phyloP scores from a whole-genome alignment of 2,329 filamentous ascomycete genomes.

The Venturiaceae sp. region DNA sequence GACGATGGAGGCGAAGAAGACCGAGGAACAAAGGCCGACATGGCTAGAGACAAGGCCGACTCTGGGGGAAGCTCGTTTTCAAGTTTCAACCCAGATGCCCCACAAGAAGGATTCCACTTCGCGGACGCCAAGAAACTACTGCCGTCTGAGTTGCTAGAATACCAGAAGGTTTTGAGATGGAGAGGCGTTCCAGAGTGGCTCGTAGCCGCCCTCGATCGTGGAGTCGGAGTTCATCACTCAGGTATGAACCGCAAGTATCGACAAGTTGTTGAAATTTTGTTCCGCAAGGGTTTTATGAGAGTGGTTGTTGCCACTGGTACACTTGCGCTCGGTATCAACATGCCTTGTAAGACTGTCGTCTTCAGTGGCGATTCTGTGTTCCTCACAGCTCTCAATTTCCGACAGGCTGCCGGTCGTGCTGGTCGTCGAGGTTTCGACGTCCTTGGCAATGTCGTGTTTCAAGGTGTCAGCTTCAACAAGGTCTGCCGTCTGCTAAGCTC shows the following conservation, averaged over 20 bases:
- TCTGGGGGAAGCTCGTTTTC: constrained; percentile 37
- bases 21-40: constrained; percentile 45
- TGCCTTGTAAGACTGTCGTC: constrained; percentile 68
- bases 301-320: constrained; percentile 70
- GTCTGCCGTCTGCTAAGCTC: constrained; percentile 63
- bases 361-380: constrained; percentile 66
- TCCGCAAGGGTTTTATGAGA: constrained; percentile 60
- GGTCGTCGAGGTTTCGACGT: constrained; percentile 73
- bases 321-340: constrained; percentile 65
- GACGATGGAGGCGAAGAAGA: constrained; percentile 37
- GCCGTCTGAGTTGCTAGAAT: constrained; percentile 47
- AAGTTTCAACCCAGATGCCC: constrained; percentile 56
- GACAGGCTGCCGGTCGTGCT: constrained; percentile 67
- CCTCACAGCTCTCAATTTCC: constrained; percentile 65
- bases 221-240: constrained; percentile 68
- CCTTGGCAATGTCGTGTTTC: constrained; percentile 73
- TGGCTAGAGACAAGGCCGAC: constrained; percentile 43
- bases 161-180: constrained; percentile 41
- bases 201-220: constrained; percentile 52
- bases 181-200: constrained; percentile 43
- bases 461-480: constrained; percentile 51
- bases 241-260: constrained; percentile 73
- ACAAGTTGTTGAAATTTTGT: constrained; percentile 63
- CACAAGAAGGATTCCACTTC: constrained; percentile 55
- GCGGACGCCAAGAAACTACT: constrained; percentile 51